Percentiles rank a stretch among this genome's conserved stretches.
Evolutionary conservation across 768 basidiomycete species (phyloP).

Genomic region (Auriscalpium orientale): DNA sequence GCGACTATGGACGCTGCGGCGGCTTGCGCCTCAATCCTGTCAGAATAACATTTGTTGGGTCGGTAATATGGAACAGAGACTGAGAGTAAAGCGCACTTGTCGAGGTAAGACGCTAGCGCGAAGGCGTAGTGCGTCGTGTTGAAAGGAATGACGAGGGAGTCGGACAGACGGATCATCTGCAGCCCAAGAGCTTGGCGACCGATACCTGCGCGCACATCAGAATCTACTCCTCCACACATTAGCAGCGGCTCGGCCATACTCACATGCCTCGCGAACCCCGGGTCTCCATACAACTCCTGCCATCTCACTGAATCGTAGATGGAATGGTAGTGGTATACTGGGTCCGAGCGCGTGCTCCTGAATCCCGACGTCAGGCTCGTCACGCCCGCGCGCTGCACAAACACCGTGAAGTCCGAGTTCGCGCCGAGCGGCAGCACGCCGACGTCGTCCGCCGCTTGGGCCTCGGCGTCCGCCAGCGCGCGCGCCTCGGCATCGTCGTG

Average conservation of each 20-base stretch:
- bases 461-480: conserved; percentile 30
- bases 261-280: conserved; percentile 53
- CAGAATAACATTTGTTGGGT: background rate
- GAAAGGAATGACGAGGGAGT: conserved; percentile 50
- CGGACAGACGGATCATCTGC: conserved; percentile 43
- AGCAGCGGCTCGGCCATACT: too few species aligned
- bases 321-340: conserved; percentile 58
- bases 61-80: background rate
- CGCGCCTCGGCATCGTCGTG: conserved; percentile 38
- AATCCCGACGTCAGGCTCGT: conserved; percentile 25
- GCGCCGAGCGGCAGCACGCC: conserved; percentile 62
- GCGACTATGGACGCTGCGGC: background rate
- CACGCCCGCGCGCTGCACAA: conserved; percentile 72
- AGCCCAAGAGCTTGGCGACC: conserved; percentile 53
- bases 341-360: conserved; percentile 29
- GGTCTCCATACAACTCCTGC: conserved; percentile 59
- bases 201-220: conserved; percentile 33
- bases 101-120: conserved; percentile 46
- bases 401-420: conserved; percentile 88
- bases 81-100: conserved; percentile 31
- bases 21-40: conserved; percentile 40
- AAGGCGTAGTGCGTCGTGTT: conserved; percentile 63
- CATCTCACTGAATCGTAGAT: conserved; percentile 52
- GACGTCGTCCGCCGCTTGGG: conserved; percentile 25
- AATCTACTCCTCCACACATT: too few species aligned